A percentile compares a stretch with the other conserved stretches of the same genome.
Conservation (phyloP, 2,329 filamentous ascomycete genomes). For the Boeremia lycopersici region DNA sequence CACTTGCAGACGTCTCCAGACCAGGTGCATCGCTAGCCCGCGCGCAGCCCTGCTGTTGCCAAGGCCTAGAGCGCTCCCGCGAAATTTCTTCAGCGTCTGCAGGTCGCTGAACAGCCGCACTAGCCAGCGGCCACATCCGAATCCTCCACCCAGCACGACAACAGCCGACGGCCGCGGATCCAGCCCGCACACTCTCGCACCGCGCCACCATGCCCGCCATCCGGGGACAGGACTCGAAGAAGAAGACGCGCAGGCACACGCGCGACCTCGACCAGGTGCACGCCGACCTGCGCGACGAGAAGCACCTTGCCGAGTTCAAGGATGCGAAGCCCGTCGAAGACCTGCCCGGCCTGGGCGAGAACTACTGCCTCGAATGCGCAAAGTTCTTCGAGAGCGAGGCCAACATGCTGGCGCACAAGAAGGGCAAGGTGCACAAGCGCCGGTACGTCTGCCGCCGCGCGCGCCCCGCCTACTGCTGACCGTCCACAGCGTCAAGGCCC, state of each 20-base stretch:
- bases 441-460: slow-evolving; percentile 58
- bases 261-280: slow-evolving; percentile 95
- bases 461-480: slow-evolving; percentile 14
- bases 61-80: slow-evolving; percentile 20
- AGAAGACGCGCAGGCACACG: slow-evolving; percentile 55
- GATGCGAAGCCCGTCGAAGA: slow-evolving; percentile 82
- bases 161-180: slow-evolving; percentile 39
- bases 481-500: slow-evolving; percentile 70
- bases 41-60: slow-evolving; percentile 15
- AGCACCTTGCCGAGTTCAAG: slow-evolving; percentile 81
- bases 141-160: slow-evolving; percentile 24
- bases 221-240: slow-evolving; percentile 55
- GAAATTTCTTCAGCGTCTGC: slow-evolving; percentile 24
- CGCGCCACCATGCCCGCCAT: slow-evolving; percentile 56
- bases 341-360: slow-evolving; percentile 80
- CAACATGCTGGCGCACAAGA: slow-evolving; percentile 75
- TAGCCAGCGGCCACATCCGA: slow-evolving; percentile 33
- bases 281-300: slow-evolving; percentile 76
- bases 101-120: slow-evolving; percentile 25
- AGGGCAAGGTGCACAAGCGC: slow-evolving; percentile 92
- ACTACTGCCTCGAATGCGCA: slow-evolving; percentile 91
- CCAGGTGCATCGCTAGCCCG: slow-evolving; percentile 19
- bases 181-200: slow-evolving; percentile 16
- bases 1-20: slow-evolving; percentile 32
- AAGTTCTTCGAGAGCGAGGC: slow-evolving; percentile 93